These are phyloP conservation scores for Boletus sp. DNA, from an alignment of 768 basidiomycete genomes.

Conservation along the genomic window DNA sequence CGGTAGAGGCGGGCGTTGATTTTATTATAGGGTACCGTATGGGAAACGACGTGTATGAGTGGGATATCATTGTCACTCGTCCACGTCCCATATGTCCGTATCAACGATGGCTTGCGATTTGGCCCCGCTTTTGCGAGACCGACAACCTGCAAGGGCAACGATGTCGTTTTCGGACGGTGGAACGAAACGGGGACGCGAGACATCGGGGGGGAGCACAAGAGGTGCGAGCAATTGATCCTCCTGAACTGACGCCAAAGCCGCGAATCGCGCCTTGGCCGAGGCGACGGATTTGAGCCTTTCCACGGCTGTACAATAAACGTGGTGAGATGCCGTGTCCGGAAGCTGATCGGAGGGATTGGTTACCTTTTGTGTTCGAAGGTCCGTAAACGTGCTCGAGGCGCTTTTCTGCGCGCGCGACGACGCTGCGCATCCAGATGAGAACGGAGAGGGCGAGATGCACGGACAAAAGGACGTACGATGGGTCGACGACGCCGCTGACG, in stretches of 20 bases:
- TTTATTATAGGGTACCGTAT: background rate
- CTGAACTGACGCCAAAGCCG: background rate
- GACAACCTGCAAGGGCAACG: background rate
- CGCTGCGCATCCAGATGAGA: constrained; percentile 9
- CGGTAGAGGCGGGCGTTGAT: background rate
- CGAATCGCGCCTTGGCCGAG: constrained; percentile 16
- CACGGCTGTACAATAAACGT: constrained; percentile 8
- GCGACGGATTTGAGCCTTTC: constrained; percentile 11
- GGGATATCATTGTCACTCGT: constrained; percentile 5
- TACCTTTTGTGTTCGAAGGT: constrained; percentile 17
- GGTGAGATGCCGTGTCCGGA: background rate
- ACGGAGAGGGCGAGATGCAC: background rate
- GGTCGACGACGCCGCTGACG: constrained; percentile 37
- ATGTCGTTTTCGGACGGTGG: background rate
- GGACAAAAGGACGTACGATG: constrained; percentile 19
- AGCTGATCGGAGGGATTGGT: background rate
- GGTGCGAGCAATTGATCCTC: constrained; percentile 20
- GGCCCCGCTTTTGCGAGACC: background rate
- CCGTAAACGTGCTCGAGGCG: constrained; percentile 34
- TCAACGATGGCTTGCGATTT: constrained; percentile 7
- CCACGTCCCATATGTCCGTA: constrained; percentile 11
- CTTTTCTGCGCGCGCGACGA: constrained; percentile 25
- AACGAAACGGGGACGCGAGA: constrained; percentile 7
- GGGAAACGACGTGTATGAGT: constrained; percentile 3
- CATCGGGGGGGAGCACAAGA: constrained; percentile 11